These are phyloP conservation scores for Serpula lacrymans DNA, from an alignment of 768 basidiomycete genomes.

Conservation along the genomic window DNA sequence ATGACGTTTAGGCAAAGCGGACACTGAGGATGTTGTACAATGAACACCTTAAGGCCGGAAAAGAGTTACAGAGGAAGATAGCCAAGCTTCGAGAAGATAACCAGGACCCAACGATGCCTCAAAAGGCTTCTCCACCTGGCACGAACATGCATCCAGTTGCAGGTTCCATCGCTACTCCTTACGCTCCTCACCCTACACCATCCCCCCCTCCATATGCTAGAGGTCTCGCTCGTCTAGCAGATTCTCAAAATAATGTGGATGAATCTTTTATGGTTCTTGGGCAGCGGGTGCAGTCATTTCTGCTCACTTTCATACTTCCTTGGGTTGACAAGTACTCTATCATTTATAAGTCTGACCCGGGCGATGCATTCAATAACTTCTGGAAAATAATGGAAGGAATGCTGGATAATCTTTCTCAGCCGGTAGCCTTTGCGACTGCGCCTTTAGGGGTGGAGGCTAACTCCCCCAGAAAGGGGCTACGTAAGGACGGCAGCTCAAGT, in stretches of 20 bases:
- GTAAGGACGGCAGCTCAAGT: slow-evolving; percentile 50
- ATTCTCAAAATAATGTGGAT: slow-evolving; percentile 66
- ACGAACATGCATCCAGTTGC: slow-evolving; percentile 16
- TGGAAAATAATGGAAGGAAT: slow-evolving; percentile 88
- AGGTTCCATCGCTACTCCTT: slow-evolving; percentile 11
- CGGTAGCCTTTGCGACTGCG: slow-evolving; percentile 75
- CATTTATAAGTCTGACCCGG: slow-evolving; percentile 64
- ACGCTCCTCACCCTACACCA: slow-evolving; percentile 29
- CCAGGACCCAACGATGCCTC: slow-evolving; percentile 71
- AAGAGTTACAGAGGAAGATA: slow-evolving; percentile 70
- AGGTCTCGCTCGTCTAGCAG: slow-evolving; percentile 31
- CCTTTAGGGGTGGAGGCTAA: slow-evolving; percentile 52
- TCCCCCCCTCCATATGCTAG: slow-evolving; percentile 47
- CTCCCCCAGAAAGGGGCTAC: slow-evolving; percentile 21
- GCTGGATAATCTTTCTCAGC: slow-evolving; percentile 81
- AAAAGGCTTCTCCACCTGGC: slow-evolving; percentile 41
- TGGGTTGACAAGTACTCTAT: slow-evolving; percentile 5
- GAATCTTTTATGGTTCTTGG: slow-evolving; percentile 89
- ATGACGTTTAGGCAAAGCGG: slow-evolving; percentile 60
- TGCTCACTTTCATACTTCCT: slow-evolving; percentile 1
- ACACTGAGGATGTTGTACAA: slow-evolving; percentile 73
- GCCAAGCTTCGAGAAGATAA: slow-evolving; percentile 71
- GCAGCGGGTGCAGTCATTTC: slow-evolving; percentile 54
- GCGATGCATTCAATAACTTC: slow-evolving; percentile 85
- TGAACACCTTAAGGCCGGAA: slow-evolving; percentile 67